These are phyloP conservation scores for Caryopteris hybrid DNA, from an alignment of 305 asterid species.

Conservation along the genomic window DNA sequence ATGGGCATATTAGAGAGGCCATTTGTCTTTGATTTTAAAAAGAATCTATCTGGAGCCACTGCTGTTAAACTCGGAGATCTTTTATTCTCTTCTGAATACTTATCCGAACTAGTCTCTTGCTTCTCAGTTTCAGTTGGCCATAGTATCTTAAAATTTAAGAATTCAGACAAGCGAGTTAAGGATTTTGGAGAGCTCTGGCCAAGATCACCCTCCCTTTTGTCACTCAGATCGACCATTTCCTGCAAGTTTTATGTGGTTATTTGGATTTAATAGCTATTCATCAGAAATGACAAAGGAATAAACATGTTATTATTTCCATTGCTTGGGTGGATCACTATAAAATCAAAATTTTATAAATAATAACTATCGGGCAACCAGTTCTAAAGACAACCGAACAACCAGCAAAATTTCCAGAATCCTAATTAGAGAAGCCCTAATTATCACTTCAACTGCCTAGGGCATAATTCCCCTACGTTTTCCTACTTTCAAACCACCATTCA, in stretches of 20 bases:
- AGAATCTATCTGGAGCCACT: slow-evolving; percentile 57
- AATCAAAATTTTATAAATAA: slow-evolving; percentile 9
- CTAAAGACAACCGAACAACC: not conserved
- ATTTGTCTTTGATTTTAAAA: slow-evolving; percentile 32
- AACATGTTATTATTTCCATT: not conserved
- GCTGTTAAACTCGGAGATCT: slow-evolving; percentile 38
- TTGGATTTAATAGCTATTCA: not conserved
- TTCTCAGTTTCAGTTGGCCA: slow-evolving; percentile 51
- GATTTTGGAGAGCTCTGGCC: slow-evolving; percentile 40
- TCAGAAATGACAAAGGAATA: slow-evolving; percentile 6
- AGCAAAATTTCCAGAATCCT: not conserved
- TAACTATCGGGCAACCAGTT: slow-evolving; percentile 1
- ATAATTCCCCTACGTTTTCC: not conserved
- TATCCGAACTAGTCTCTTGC: slow-evolving; percentile 28
- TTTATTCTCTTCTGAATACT: slow-evolving; percentile 31
- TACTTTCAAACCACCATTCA: slow-evolving; percentile 2
- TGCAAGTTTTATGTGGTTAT: slow-evolving; percentile 31
- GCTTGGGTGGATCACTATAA: not conserved
- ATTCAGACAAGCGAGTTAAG: slow-evolving; percentile 47
- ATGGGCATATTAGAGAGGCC: slow-evolving; percentile 21
- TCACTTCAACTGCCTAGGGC: not conserved
- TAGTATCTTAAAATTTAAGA: slow-evolving; percentile 49
- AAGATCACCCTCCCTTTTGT: slow-evolving; percentile 36
- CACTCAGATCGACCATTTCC: slow-evolving; percentile 58
- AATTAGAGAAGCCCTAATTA: not conserved